Percentiles rank a stretch among this genome's conserved stretches.
Evolutionary conservation across 139 green algal genomes (phyloP).

Genomic region (Picocystis salinarum): DNA sequence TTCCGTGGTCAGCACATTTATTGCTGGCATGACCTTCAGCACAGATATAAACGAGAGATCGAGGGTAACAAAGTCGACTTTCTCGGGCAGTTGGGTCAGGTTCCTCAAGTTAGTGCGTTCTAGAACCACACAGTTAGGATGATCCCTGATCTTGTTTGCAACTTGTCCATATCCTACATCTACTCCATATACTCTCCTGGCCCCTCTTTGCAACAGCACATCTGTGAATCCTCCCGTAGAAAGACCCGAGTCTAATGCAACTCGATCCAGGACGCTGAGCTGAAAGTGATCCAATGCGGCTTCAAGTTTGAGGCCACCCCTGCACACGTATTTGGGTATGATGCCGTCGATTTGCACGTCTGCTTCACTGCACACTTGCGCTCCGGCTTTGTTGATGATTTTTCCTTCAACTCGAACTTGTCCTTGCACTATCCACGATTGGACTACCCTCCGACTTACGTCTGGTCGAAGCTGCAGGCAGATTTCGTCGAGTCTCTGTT

Average conservation of each 20-base stretch:
- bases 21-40: constrained; percentile 49
- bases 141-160: constrained; percentile 52
- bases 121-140: constrained; percentile 45
- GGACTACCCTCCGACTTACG: constrained; percentile 54
- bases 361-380: constrained; percentile 23
- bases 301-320: constrained; percentile 83
- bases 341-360: constrained; percentile 44
- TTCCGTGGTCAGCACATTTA: constrained; percentile 28
- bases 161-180: constrained; percentile 92
- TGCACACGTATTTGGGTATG: constrained; percentile 69
- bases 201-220: constrained; percentile 81
- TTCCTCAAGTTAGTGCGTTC: constrained; percentile 84
- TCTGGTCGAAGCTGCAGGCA: constrained; percentile 52
- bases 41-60: constrained; percentile 94
- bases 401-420: constrained; percentile 56
- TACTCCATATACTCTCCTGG: constrained; percentile 61
- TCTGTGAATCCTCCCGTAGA: constrained; percentile 95
- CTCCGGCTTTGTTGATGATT: constrained; percentile 53
- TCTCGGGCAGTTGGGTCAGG: constrained; percentile 39
- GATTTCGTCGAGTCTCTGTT: constrained; percentile 63
- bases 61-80: constrained; percentile 67
- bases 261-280: constrained; percentile 46
- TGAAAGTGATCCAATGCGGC: constrained; percentile 60
- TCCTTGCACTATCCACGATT: constrained; percentile 80
- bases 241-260: constrained; percentile 68